Percentiles rank a stretch among this genome's conserved stretches.
phyloP scores from a whole-genome alignment of 2,329 filamentous ascomycete species.

The Arthrobotrys musiformis region DNA sequence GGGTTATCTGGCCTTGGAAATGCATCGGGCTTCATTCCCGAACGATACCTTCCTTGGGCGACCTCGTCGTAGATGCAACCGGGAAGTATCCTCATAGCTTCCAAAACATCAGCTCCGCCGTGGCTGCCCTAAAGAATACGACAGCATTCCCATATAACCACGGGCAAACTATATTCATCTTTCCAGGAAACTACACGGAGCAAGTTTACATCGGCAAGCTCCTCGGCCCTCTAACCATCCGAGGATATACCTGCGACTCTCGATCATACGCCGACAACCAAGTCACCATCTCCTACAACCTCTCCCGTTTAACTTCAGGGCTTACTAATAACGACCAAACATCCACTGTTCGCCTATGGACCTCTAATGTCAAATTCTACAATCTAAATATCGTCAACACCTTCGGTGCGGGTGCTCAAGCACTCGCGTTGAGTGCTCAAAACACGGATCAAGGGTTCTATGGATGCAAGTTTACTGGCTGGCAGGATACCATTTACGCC shows the following conservation, averaged over 20 bases:
- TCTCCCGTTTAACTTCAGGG: slow-evolving; percentile 65
- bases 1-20: slow-evolving; percentile 33
- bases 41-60: slow-evolving; percentile 13
- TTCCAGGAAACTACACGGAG: slow-evolving; percentile 71
- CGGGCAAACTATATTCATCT: slow-evolving; percentile 68
- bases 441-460: slow-evolving; percentile 70
- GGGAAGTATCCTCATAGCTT: slow-evolving; percentile 37
- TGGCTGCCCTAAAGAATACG: slow-evolving; percentile 40
- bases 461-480: slow-evolving; percentile 68
- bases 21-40: slow-evolving; percentile 29
- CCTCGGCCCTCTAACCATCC: slow-evolving; percentile 67
- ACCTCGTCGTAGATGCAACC: slow-evolving; percentile 36
- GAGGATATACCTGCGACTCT: slow-evolving; percentile 70
- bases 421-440: slow-evolving; percentile 68
- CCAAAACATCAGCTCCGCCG: slow-evolving; percentile 21
- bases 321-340: slow-evolving; percentile 68
- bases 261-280: slow-evolving; percentile 68
- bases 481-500: slow-evolving; percentile 69
- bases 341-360: slow-evolving; percentile 65
- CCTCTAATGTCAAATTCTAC: slow-evolving; percentile 70
- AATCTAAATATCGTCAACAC: slow-evolving; percentile 71
- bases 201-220: slow-evolving; percentile 69
- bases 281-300: slow-evolving; percentile 67
- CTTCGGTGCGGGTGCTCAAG: slow-evolving; percentile 65
- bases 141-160: slow-evolving; percentile 20